Percentiles rank a stretch among this genome's conserved stretches.
Evolutionary conservation across 2,329 filamentous ascomycete genomes (phyloP).

Genomic region (Penicillium sp.): DNA sequence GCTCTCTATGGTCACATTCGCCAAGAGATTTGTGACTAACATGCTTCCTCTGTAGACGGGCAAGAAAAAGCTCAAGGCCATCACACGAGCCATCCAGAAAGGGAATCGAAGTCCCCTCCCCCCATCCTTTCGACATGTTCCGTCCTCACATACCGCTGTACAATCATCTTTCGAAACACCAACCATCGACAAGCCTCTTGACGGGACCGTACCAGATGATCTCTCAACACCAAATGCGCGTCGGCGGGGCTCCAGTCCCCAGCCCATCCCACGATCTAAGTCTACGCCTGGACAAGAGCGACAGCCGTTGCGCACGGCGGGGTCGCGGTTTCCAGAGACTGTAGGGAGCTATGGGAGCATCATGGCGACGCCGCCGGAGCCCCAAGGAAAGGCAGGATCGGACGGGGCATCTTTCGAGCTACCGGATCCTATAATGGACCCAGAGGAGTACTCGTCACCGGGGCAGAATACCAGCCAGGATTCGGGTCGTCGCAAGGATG

Average conservation of each 20-base stretch:
- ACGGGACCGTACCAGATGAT: slow-evolving; percentile 15
- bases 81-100: slow-evolving; percentile 68
- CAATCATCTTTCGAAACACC: slow-evolving; percentile 17
- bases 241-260: neutral
- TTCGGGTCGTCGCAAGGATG: slow-evolving; percentile 15
- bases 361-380: slow-evolving; percentile 53
- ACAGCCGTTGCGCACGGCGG: slow-evolving; percentile 34
- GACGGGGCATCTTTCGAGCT: slow-evolving; percentile 57
- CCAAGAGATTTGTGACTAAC: neutral
- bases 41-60: slow-evolving; percentile 53
- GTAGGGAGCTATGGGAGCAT: slow-evolving; percentile 65
- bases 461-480: slow-evolving; percentile 12
- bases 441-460: slow-evolving; percentile 29
- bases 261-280: slow-evolving; percentile 24
- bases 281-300: slow-evolving; percentile 41
- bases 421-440: slow-evolving; percentile 61
- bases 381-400: slow-evolving; percentile 23
- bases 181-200: slow-evolving; percentile 20
- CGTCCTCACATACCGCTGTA: slow-evolving; percentile 11
- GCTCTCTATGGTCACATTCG: slow-evolving; percentile 1
- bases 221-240: neutral
- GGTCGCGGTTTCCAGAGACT: slow-evolving; percentile 35
- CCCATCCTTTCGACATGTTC: slow-evolving; percentile 42
- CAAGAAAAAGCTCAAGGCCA: slow-evolving; percentile 89
- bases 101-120: slow-evolving; percentile 50